These are phyloP conservation scores for Ceratocystis cacaofunesta DNA, from an alignment of 2,329 filamentous ascomycete genomes.

Conservation along the genomic window DNA sequence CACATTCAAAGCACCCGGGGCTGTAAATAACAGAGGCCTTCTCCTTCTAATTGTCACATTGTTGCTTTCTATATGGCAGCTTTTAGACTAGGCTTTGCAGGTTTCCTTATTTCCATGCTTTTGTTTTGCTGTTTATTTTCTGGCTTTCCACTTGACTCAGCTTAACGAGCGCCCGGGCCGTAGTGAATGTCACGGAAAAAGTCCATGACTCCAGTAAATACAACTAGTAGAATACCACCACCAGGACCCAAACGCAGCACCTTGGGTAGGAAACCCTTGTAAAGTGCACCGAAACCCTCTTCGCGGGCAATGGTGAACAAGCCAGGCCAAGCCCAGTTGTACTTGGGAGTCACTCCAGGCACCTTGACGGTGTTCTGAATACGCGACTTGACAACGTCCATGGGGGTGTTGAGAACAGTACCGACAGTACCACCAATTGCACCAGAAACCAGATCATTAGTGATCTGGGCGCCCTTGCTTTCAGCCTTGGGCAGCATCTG, in stretches of 20 bases:
- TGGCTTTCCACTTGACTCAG: neutral
- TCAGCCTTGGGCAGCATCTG: conserved; percentile 66
- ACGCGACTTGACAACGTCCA: conserved; percentile 95
- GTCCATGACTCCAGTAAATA: conserved; percentile 80
- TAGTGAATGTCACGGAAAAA: conserved; percentile 60
- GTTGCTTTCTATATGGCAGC: conserved; percentile 12
- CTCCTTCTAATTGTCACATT: neutral
- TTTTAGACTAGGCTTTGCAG: conserved; percentile 6
- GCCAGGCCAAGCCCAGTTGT: conserved; percentile 95
- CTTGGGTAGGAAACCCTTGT: conserved; percentile 97
- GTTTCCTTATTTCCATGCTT: neutral
- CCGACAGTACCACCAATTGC: conserved; percentile 74
- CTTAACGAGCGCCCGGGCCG: conserved; percentile 13
- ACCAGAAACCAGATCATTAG: conserved; percentile 78
- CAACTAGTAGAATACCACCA: conserved; percentile 60
- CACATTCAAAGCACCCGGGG: neutral
- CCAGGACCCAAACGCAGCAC: conserved; percentile 42
- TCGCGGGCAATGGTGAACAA: conserved; percentile 78
- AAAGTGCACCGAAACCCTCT: conserved; percentile 80
- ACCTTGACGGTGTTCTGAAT: conserved; percentile 90
- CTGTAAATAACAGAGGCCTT: neutral
- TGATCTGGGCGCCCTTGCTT: conserved; percentile 65
- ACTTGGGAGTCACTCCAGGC: conserved; percentile 71
- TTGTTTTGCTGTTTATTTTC: neutral
- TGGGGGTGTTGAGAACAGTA: conserved; percentile 84